Conservation (phyloP, 2,329 filamentous ascomycete genomes). For the Cryphonectria radicalis region DNA sequence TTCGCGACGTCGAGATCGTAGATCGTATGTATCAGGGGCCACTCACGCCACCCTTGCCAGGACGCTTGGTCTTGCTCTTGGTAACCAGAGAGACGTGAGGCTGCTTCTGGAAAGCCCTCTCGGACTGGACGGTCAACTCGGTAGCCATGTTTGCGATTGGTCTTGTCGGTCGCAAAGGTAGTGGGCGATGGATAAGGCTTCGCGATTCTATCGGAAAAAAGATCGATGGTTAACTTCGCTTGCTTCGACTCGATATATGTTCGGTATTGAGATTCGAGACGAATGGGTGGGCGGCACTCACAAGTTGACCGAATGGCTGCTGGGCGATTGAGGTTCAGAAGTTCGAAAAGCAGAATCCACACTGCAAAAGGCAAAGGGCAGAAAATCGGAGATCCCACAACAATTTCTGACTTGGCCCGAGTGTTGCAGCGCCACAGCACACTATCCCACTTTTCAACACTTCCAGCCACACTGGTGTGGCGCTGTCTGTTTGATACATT, state of each 20-base stretch:
- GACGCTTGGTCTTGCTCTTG: slow-evolving; percentile 87
- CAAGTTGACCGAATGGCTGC: slow-evolving; percentile 29
- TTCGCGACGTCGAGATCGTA: not conserved
- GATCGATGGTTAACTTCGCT: slow-evolving; percentile 36
- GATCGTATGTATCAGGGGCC: slow-evolving; percentile 36
- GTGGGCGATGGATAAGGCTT: slow-evolving; percentile 34
- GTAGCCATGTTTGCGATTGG: slow-evolving; percentile 79
- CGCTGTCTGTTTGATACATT: not conserved
- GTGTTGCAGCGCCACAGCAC: slow-evolving; percentile 12
- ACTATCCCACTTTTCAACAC: not conserved
- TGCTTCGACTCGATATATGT: slow-evolving; percentile 33
- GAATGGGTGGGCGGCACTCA: slow-evolving; percentile 24
- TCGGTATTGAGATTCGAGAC: slow-evolving; percentile 11
- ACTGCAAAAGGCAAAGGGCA: slow-evolving; percentile 4
- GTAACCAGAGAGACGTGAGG: slow-evolving; percentile 99
- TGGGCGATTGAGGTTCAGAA: slow-evolving; percentile 27
- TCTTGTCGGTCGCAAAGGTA: slow-evolving; percentile 47
- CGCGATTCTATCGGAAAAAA: slow-evolving; percentile 34
- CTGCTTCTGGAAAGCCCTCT: slow-evolving; percentile 99
- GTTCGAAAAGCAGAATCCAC: slow-evolving; percentile 15
- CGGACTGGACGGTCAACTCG: slow-evolving; percentile 99
- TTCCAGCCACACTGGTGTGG: slow-evolving; percentile 11
- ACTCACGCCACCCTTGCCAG: slow-evolving; percentile 92
- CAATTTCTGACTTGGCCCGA: slow-evolving; percentile 17
- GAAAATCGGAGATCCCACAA: slow-evolving; percentile 20